Conservation (phyloP, 1,139 yeast genomes). For the Maudiozyma humilis region DNA sequence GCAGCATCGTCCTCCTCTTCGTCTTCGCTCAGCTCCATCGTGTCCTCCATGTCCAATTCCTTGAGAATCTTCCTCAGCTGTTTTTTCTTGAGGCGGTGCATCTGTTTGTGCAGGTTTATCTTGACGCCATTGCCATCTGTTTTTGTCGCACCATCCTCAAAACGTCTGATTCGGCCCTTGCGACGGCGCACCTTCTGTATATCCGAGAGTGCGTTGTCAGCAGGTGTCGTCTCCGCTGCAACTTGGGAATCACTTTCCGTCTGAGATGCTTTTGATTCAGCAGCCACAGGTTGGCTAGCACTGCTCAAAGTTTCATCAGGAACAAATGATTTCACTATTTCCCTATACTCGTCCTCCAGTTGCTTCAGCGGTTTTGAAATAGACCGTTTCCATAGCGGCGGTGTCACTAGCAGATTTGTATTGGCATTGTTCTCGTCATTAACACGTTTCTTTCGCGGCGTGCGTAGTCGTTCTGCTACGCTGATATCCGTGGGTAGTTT, state of each 20-base stretch:
- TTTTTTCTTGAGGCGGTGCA: slow-evolving; percentile 22
- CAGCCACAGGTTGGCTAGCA: too few relatives aligned
- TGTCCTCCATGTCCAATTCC: slow-evolving; percentile 9
- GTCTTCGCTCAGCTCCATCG: slow-evolving; percentile 6
- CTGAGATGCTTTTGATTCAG: too few relatives aligned
- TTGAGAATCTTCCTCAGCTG: slow-evolving; percentile 19
- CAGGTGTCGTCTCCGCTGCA: too few relatives aligned
- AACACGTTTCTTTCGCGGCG: slow-evolving; percentile 4
- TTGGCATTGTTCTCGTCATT: neutral
- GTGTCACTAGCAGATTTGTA: slow-evolving; percentile 14
- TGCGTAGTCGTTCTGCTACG: slow-evolving; percentile 10
- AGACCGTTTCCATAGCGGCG: slow-evolving; percentile 27
- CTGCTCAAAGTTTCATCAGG: slow-evolving; percentile 18
- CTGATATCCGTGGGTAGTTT: slow-evolving; percentile 13
- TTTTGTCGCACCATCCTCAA: slow-evolving; percentile 3
- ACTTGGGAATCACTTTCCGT: neutral
- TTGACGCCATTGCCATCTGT: slow-evolving; percentile 8
- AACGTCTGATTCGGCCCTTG: slow-evolving; percentile 15
- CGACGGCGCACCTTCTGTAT: slow-evolving; percentile 9
- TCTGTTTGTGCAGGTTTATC: slow-evolving; percentile 21
- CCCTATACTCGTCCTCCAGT: slow-evolving; percentile 10
- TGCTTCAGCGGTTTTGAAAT: slow-evolving; percentile 19
- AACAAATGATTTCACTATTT: slow-evolving; percentile 12
- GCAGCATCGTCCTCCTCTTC: slow-evolving; percentile 7
- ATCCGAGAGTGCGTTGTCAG: neutral